phyloP scores from a whole-genome alignment of 2,329 filamentous ascomycete genomes.

The Nothophaeocryptopus gaeumannii region DNA sequence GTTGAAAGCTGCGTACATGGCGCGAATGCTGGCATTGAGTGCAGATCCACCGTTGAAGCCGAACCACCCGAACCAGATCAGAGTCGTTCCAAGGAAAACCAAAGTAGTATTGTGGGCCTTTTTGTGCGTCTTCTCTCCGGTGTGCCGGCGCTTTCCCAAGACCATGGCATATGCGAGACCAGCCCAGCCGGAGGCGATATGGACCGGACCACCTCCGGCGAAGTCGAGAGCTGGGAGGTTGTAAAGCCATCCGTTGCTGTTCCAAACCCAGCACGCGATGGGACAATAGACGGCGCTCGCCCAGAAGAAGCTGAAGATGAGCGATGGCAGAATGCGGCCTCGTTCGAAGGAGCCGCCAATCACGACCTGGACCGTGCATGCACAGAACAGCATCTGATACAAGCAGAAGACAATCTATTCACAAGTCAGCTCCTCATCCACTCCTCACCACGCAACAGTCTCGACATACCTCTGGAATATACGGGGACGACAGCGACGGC shows the following conservation, averaged over 20 bases:
- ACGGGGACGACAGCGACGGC: constrained; percentile 56
- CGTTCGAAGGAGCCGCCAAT: constrained; percentile 63
- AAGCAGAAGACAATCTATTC: constrained; percentile 59
- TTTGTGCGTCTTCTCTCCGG: constrained; percentile 48
- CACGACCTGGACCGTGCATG: constrained; percentile 62
- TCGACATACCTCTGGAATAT: constrained; percentile 53
- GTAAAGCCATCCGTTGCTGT: constrained; percentile 63
- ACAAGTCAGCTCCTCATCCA: neutral
- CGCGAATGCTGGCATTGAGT: constrained; percentile 52
- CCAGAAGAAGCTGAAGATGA: constrained; percentile 64
- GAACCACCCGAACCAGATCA: constrained; percentile 66
- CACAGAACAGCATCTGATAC: constrained; percentile 64
- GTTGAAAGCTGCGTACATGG: constrained; percentile 57
- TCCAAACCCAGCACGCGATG: constrained; percentile 67
- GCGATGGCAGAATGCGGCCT: constrained; percentile 61
- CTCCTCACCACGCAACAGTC: neutral
- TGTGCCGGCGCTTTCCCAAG: constrained; percentile 57
- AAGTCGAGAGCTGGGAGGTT: constrained; percentile 60
- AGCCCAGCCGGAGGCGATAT: constrained; percentile 62
- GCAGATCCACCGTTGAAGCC: constrained; percentile 59
- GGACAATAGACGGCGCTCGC: constrained; percentile 64
- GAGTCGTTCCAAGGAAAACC: constrained; percentile 61
- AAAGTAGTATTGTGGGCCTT: constrained; percentile 63
- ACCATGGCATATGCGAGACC: constrained; percentile 63
- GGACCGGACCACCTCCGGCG: constrained; percentile 62